Evolutionary conservation across 2,329 filamentous ascomycete genomes (phyloP).

Genomic region (Colletotrichum cereale): DNA sequence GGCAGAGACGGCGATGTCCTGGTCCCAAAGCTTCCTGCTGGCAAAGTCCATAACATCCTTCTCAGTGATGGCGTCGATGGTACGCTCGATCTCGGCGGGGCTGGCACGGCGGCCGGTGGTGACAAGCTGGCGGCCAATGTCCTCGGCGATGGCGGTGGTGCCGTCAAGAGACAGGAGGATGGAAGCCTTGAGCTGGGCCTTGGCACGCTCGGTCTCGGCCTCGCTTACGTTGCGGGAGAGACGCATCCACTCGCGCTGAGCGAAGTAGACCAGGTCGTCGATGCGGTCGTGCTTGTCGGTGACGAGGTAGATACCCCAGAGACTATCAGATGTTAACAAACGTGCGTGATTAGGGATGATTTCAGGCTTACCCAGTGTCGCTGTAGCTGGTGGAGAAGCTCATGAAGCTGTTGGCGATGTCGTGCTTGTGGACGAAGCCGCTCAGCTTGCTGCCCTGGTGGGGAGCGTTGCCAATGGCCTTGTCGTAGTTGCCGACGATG

Average conservation of each 20-base stretch:
- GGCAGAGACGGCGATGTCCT: constrained; percentile 93
- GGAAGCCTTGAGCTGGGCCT: constrained; percentile 98
- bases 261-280: constrained; percentile 98
- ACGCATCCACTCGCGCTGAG: constrained; percentile 97
- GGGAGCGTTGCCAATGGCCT: constrained; percentile 96
- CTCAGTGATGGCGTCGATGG: constrained; percentile 88
- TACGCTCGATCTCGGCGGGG: constrained; percentile 94
- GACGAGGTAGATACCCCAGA: constrained; percentile 99
- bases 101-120: constrained; percentile 93
- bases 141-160: constrained; percentile 96
- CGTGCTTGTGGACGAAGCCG: constrained; percentile 92
- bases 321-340: constrained; percentile 67
- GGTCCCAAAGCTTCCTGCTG: constrained; percentile 95
- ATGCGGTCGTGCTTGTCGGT: constrained; percentile 88
- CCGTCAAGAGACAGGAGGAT: constrained; percentile 97
- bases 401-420: constrained; percentile 99
- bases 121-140: constrained; percentile 98
- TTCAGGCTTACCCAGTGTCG: constrained; percentile 86
- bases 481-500: constrained; percentile 99
- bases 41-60: constrained; percentile 99
- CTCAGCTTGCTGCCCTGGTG: constrained; percentile 99
- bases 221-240: constrained; percentile 89
- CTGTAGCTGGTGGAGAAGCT: constrained; percentile 99
- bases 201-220: constrained; percentile 96
- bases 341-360: constrained; percentile 42